Conservation (phyloP, 2,329 filamentous ascomycete species). For the Claviceps digitariae region DNA sequence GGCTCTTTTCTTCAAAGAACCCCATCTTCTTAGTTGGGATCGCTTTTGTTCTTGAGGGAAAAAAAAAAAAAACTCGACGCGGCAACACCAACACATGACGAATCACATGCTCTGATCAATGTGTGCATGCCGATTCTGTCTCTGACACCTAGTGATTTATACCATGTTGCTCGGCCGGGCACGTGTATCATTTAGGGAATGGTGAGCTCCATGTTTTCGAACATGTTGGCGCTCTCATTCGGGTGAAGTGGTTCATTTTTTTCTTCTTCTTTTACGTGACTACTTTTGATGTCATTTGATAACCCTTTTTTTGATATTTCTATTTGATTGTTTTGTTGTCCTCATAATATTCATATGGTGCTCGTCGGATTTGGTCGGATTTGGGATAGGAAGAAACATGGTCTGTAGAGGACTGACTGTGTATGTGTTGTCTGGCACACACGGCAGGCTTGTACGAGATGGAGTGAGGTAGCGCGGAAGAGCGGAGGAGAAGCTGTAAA, state of each 20-base stretch:
- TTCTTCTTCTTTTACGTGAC: background rate
- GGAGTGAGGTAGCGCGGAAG: background rate
- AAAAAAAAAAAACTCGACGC: background rate
- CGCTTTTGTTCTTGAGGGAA: background rate
- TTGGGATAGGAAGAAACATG: background rate
- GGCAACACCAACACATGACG: background rate
- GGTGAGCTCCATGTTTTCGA: background rate
- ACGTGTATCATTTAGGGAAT: background rate
- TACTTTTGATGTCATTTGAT: background rate
- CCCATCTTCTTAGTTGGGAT: background rate
- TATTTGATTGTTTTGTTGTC: slow-evolving; percentile 2
- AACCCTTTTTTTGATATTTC: background rate
- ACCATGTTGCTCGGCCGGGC: background rate
- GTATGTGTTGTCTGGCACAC: slow-evolving; percentile 7
- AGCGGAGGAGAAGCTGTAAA: background rate
- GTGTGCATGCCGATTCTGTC: background rate
- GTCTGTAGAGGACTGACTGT: slow-evolving; percentile 1
- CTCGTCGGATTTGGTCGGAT: background rate
- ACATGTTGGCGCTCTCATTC: background rate
- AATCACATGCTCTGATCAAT: background rate
- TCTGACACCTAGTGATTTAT: background rate
- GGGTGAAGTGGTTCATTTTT: slow-evolving; percentile 1
- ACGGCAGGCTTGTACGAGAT: background rate
- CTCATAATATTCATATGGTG: slow-evolving; percentile 1
- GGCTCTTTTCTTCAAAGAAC: background rate